A percentile compares a stretch with the other conserved stretches of the same genome.
Conservation (phyloP, 179 eudicot species). For the Silene noctiflora region DNA sequence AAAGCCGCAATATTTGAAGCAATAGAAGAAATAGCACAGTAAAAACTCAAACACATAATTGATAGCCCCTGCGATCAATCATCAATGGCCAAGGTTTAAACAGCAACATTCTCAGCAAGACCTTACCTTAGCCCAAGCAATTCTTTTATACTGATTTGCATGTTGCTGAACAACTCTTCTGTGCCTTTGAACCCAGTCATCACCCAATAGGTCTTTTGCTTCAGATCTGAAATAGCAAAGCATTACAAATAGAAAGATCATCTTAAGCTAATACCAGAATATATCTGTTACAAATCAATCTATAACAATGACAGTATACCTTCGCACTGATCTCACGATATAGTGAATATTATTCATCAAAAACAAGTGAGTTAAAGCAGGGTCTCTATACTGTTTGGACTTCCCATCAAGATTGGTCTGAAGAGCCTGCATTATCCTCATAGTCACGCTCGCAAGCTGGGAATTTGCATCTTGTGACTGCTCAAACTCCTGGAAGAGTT, state of each 20-base stretch:
- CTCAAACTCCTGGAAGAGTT: slow-evolving; percentile 92
- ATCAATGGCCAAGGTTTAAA: not conserved
- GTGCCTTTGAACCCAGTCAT: slow-evolving; percentile 99
- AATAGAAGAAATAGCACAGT: not conserved
- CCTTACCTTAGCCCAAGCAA: slow-evolving; percentile 91
- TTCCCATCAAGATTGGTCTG: slow-evolving; percentile 92
- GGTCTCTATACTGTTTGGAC: slow-evolving; percentile 88
- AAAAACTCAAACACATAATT: not conserved
- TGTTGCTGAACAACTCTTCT: slow-evolving; percentile 95
- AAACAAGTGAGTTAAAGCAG: slow-evolving; percentile 80
- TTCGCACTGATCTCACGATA: slow-evolving; percentile 95
- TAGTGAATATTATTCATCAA: slow-evolving; percentile 97
- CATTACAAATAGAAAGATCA: not conserved
- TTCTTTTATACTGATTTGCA: slow-evolving; percentile 95
- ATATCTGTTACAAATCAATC: not conserved
- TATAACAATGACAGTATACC: slow-evolving; percentile 40
- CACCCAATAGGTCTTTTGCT: slow-evolving; percentile 89
- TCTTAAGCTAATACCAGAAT: slow-evolving; percentile 19
- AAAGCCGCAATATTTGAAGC: not conserved
- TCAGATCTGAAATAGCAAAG: slow-evolving; percentile 56
- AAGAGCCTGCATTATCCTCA: slow-evolving; percentile 98
- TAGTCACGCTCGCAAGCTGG: slow-evolving; percentile 79
- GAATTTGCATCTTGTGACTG: slow-evolving; percentile 63
- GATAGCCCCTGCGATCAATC: slow-evolving; percentile 3
- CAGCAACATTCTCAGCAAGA: not conserved